Evolutionary conservation across 1,284 basidiomycete species (phyloP), one percentile per base, ranked within the genome.

Genomic region (Rhodotorula sp.): DNA sequence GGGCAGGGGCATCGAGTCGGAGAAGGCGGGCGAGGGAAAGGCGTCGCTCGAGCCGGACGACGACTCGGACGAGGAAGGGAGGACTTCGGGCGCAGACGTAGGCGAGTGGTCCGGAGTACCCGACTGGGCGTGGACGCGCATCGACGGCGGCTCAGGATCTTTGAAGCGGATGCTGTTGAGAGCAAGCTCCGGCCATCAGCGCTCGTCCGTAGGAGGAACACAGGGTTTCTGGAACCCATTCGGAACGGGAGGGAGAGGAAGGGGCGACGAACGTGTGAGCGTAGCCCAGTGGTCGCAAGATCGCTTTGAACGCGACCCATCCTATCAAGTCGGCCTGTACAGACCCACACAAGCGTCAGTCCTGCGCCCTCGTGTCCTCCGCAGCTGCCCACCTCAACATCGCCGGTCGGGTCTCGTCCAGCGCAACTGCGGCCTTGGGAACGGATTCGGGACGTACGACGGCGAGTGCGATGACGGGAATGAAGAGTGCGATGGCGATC

Each of bases 211-310:
- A 0, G 3, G 54, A 34, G 31, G 40, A 44, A 44, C 16, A 22
- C 31, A 15, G 28, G 4, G 44, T 8, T 10, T 22, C 52, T 20
- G 52, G 24, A 56, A 24, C 13, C 5, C 24, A 11, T 22, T 44
- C 62, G 30, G 28, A 30, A 22, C n/a, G 40, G n/a, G 28, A 54
- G 47, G 22, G 37, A 22, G 18, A 34, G 10, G 22, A 22, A 55
- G 44, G n/a, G 47, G 10, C 9, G 10, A 68, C 69, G 52, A 26
- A 73, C 72, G 67, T 69, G 48, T 54, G 59, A 1, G 72, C 57
- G 59, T 69, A 73, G 9, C 72, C 72, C 8, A 71, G 64, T 0
- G 72, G 72, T 2, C 72, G 53, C 15, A 73, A 62, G 26, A 73
- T 40, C 47, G 64, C 52, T 28, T 64, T 67, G 67, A 71, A 70